Base-by-base conservation (phyloP, 2,329 filamentous ascomycete species). In the Seiridium cupressi region DNA sequence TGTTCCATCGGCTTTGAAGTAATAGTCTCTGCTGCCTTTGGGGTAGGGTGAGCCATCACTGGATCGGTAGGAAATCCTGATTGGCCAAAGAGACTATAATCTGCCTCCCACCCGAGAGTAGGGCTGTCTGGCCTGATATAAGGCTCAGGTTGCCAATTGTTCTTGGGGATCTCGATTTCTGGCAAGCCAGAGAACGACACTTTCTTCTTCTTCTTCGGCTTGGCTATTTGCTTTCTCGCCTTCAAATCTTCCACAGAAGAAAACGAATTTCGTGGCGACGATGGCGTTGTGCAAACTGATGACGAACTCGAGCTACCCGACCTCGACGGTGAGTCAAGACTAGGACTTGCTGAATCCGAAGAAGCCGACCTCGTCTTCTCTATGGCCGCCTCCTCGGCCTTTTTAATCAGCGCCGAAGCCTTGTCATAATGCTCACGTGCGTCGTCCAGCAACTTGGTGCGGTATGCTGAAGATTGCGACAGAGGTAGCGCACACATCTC, bases 91-190 rank as follows among this genome's bases (percentile, higher is more conserved):
- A 64, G 54, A 51, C 63, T 46, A 47, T 68, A 60, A 63, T 81
- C 80, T 56, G 83, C 81, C 59, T 84, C 70, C 61, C 61, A 79
- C 9, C 84, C 84, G 5, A 87, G 78, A 0, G 84, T 87, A 1
- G 84, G 84, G 3, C 84, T 87, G 65, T 87, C 84, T 0, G 84
- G 84, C 7, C 84, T 82, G 61, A 85, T 77, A 38, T 79, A 73
- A 26, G 82, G 81, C 65, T 83, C 72, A 3, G 67, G 75, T 13
- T 73, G 72, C 31, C 31, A 42, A 13, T 73, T 71, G 42, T 64
- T 68, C 60, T 59, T 51, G n/a, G 55, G 44, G 31, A 70, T 69
- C 34, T 73, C 70, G 51, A 70, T 67, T 38, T 72, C 67, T 1
- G 70, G 69, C 31, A 72, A 54, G 56, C 67, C 66, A 11, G 75